These are phyloP conservation scores for Gastrolobium bilobum DNA, from an alignment of 306 rosid species.

Conservation along the genomic window DNA sequence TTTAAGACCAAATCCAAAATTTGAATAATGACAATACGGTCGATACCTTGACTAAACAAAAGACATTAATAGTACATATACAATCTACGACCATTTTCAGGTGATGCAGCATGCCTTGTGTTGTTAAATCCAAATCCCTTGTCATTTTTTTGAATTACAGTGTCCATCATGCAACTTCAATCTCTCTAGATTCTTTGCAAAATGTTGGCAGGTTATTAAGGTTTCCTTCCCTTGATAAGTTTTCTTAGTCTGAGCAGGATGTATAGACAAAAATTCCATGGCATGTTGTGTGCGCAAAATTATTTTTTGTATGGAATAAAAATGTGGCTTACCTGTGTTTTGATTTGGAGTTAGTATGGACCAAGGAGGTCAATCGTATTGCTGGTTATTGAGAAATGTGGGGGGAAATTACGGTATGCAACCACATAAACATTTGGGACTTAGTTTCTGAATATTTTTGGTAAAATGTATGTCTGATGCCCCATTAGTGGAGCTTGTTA, in stretches of 20 bases:
- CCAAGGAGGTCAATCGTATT: constrained; percentile 8
- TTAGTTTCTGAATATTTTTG: constrained; percentile 10
- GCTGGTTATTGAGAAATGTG: not conserved
- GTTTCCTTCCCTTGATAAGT: not conserved
- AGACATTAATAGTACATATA: not conserved
- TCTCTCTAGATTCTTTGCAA: not conserved
- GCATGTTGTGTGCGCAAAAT: not conserved
- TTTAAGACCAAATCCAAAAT: not conserved
- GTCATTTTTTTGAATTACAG: not conserved
- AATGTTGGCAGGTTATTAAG: not conserved
- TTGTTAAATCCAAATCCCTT: not conserved
- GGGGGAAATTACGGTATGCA: not conserved
- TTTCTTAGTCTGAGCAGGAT: constrained; percentile 4
- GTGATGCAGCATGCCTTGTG: not conserved
- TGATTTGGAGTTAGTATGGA: not conserved
- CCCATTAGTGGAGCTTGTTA: not conserved
- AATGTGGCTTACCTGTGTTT: not conserved
- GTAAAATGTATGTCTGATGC: constrained; percentile 9
- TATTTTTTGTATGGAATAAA: not conserved
- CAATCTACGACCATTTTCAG: not conserved
- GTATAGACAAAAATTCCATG: not conserved
- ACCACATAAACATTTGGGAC: not conserved
- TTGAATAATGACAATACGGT: not conserved
- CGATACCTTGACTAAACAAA: not conserved
- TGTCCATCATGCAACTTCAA: not conserved